A percentile compares a stretch with the other conserved stretches of the same genome.
Evolutionary conservation across 2,329 filamentous ascomycete genomes (phyloP).

Genomic region (Atkinsonella texensis): DNA sequence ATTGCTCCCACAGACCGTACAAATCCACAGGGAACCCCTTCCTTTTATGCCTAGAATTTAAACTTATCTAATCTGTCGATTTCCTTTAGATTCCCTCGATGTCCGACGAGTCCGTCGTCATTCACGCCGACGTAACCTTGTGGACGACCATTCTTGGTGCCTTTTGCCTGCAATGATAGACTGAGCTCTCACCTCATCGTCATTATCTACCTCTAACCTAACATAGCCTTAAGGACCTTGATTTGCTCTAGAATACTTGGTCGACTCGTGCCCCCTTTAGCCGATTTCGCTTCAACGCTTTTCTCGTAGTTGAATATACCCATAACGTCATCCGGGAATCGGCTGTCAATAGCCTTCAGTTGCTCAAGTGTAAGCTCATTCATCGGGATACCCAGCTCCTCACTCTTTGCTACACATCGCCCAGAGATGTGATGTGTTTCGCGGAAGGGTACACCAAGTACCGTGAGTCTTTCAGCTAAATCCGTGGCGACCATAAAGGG

Average conservation of each 20-base stretch:
- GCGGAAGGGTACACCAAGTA: constrained; percentile 62
- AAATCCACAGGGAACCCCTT: too few species aligned
- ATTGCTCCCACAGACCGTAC: too few species aligned
- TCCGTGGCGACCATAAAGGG: constrained; percentile 71
- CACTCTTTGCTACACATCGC: constrained; percentile 33
- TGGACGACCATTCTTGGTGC: too few species aligned
- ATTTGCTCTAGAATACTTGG: constrained; percentile 54
- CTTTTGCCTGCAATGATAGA: too few species aligned
- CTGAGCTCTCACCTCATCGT: too few species aligned
- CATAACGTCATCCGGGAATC: constrained; percentile 61
- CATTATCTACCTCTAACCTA: constrained; percentile 8
- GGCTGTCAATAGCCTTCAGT: constrained; percentile 52
- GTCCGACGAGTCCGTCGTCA: too few species aligned
- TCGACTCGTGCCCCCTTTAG: constrained; percentile 68
- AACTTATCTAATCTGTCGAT: too few species aligned
- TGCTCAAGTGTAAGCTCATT: constrained; percentile 56
- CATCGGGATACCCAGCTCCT: constrained; percentile 47
- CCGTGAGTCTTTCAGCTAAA: constrained; percentile 51
- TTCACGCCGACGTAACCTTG: too few species aligned
- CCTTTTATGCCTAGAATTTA: too few species aligned
- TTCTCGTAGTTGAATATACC: constrained; percentile 69
- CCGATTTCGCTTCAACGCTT: constrained; percentile 67
- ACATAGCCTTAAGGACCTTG: constrained; percentile 30
- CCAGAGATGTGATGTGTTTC: constrained; percentile 73
- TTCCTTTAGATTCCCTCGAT: too few species aligned